Evolutionary conservation across 2,329 filamentous ascomycete species (phyloP), one percentile per base, ranked within the genome.

Genomic region (Colletotrichum simmondsii): DNA sequence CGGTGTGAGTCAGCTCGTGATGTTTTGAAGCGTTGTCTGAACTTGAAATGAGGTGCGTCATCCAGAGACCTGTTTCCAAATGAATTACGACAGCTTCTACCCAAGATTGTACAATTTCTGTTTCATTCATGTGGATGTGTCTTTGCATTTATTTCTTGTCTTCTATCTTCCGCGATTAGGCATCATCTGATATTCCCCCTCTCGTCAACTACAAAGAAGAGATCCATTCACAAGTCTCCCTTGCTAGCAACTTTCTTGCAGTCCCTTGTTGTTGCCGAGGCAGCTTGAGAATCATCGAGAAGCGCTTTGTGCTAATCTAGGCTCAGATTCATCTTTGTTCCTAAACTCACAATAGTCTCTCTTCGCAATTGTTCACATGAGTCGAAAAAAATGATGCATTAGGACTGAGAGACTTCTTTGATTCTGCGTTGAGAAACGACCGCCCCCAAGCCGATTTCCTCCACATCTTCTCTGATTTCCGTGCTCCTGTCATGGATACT

Each of bases 221-320:
- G 14, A 5, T 10, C 4, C 32, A 26, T 56, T 30, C 30, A 4
- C 32, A 16, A 22, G 49, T 30, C 10, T 56, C 52, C 62, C 52
- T 65, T 42, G 12, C 26, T n/a, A 19, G 12, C 4, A 16, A 7
- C 1, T 16, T n/a, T 32, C 30, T 42, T 65, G 30, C 6, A 5
- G 2, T 28, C 32, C 1, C 11, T 19, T 24, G 28, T 26, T 26
- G 30, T 42, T 30, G 12, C 19, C 5, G 52, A 28, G 52, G 54
- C 16, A 14, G 37, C 32, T 10, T 16, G 14, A 2, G 4, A 5
- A 22, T 22, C 14, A 5, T 11, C 42, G 32, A 12, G 5, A 42
- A 42, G 26, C 2, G 52, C 32, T 56, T 65, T 65, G 49, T 65
- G 35, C 62, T 65, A 65, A 65, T 56, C 54, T 10, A 22, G 32